Conservation (phyloP, 768 basidiomycete genomes). For the Rhizopogon roseolus region DNA sequence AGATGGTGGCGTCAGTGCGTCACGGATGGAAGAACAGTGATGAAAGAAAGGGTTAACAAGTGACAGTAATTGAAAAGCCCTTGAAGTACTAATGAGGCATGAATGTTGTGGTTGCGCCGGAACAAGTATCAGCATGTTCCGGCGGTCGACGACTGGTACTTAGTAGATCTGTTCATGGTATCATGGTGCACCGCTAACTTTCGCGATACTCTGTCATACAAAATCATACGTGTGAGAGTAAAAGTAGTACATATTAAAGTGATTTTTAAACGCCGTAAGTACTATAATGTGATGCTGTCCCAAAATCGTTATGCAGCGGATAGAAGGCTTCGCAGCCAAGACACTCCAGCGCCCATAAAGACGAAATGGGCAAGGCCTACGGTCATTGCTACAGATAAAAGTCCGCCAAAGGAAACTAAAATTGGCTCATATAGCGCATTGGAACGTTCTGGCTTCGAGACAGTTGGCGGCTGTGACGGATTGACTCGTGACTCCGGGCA, state of each 20-base stretch:
- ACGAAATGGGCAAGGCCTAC: not conserved
- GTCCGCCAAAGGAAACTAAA: not conserved
- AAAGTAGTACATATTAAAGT: not conserved
- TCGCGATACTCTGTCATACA: not conserved
- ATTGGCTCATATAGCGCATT: not conserved
- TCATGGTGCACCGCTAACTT: slow-evolving; percentile 6
- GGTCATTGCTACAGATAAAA: not conserved
- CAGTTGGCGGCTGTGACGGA: not conserved
- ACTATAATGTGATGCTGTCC: no score
- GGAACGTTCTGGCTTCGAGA: not conserved
- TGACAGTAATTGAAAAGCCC: no score
- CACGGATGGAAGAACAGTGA: no score
- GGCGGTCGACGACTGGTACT: no score
- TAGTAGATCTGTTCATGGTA: not conserved
- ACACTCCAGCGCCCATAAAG: not conserved
- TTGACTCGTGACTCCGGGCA: not conserved
- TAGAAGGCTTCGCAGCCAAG: not conserved
- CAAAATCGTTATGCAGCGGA: not conserved
- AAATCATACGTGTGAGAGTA: no score
- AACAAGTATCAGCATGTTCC: no score
- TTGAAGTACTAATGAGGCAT: no score
- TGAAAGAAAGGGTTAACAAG: no score
- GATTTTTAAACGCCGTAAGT: no score
- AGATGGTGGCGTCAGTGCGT: no score
- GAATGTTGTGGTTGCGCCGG: no score